Conservation (phyloP, 148 eudicot genomes). For the Rhododendron kiyosumense region DNA sequence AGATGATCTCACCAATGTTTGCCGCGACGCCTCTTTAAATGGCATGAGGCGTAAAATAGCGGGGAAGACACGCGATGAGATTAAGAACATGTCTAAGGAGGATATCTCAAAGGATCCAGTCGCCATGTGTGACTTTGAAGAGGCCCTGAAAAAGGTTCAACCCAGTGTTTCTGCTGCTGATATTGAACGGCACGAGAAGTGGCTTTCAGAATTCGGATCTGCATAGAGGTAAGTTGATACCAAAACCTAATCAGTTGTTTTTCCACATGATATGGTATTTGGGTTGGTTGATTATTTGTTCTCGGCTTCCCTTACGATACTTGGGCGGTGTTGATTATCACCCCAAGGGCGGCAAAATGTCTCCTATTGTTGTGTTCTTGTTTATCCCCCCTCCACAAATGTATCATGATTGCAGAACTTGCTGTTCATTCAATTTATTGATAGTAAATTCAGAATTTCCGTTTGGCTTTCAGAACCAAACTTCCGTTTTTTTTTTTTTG, state of each 20-base stretch:
- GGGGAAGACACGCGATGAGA: slow-evolving; percentile 92
- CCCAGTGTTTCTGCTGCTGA: slow-evolving; percentile 89
- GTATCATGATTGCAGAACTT: slow-evolving; percentile 9
- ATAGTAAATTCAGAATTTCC: neutral
- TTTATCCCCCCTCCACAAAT: neutral
- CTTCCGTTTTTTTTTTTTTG: neutral
- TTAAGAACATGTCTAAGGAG: slow-evolving; percentile 93
- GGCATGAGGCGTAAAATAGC: slow-evolving; percentile 98
- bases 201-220: slow-evolving; percentile 89
- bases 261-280: neutral
- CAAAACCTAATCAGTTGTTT: neutral
- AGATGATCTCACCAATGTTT: slow-evolving; percentile 92
- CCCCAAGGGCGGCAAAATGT: neutral
- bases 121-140: slow-evolving; percentile 94
- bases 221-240: slow-evolving; percentile 32
- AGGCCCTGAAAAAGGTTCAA: slow-evolving; percentile 86
- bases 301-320: neutral
- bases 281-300: neutral
- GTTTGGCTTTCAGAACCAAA: neutral
- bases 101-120: slow-evolving; percentile 91
- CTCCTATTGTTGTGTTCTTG: slow-evolving; percentile 14
- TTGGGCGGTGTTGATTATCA: neutral
- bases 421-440: slow-evolving; percentile 8
- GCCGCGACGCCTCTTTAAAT: slow-evolving; percentile 91
- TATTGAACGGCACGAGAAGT: slow-evolving; percentile 88